A percentile compares a stretch with the other conserved stretches of the same genome.
phyloP scores from a whole-genome alignment of 176 grass and related monocot species.

The Bromus sterilis region DNA sequence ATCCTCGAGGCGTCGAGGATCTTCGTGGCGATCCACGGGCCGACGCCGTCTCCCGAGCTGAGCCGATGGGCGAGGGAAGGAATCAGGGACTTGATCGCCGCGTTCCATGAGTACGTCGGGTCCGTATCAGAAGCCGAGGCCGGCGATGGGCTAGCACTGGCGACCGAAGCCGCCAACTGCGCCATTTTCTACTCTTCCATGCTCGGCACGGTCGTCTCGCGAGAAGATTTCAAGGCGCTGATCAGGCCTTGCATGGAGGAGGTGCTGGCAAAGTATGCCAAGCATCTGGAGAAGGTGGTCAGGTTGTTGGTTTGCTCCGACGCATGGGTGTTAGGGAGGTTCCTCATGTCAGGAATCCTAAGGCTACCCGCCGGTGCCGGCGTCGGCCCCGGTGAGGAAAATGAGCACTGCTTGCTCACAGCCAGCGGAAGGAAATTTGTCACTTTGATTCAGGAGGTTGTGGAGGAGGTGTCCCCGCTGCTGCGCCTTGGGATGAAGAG shows the following conservation, averaged over 20 bases:
- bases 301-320: constrained; percentile 23
- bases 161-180: constrained; percentile 24
- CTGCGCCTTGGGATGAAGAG: constrained; percentile 21
- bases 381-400: not conserved
- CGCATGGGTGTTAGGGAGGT: constrained; percentile 25
- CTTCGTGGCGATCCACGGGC: constrained; percentile 26
- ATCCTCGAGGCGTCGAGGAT: constrained; percentile 19
- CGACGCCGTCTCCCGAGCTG: not conserved
- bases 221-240: constrained; percentile 13
- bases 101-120: constrained; percentile 20
- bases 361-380: not conserved
- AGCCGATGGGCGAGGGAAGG: constrained; percentile 43
- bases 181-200: constrained; percentile 19
- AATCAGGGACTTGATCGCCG: constrained; percentile 25
- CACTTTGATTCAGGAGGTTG: constrained; percentile 37
- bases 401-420: constrained; percentile 38
- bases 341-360: constrained; percentile 22
- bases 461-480: constrained; percentile 34
- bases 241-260: constrained; percentile 23
- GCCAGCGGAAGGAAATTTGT: constrained; percentile 41
- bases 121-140: not conserved
- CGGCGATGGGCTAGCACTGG: not conserved
- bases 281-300: constrained; percentile 26
- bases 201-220: not conserved
- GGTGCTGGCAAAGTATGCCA: constrained; percentile 14